Conservation (phyloP, 352 stramenopile species). For the Phytophthora colocasiae region DNA sequence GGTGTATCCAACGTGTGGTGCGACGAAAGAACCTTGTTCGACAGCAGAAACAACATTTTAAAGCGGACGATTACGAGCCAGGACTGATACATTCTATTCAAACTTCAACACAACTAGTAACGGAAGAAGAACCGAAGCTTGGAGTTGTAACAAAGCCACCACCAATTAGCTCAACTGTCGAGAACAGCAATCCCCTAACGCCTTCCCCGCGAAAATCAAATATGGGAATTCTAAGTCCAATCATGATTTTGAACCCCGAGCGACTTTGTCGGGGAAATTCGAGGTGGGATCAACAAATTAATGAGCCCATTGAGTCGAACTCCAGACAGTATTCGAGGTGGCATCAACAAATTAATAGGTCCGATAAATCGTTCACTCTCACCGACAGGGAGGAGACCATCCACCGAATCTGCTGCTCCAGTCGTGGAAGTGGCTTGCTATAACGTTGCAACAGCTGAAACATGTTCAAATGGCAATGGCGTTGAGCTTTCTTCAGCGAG, state of each 20-base stretch:
- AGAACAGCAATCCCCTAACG: not conserved
- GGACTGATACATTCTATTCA: constrained; percentile 22
- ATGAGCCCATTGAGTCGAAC: constrained; percentile 35
- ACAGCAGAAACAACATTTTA: constrained; percentile 20
- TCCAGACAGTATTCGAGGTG: constrained; percentile 33
- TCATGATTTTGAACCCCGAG: constrained; percentile 22
- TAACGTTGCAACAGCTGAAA: constrained; percentile 13
- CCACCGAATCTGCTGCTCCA: constrained; percentile 14
- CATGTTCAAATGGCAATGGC: not conserved
- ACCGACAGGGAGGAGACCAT: constrained; percentile 17
- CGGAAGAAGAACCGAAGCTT: not conserved
- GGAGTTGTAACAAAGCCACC: constrained; percentile 1
- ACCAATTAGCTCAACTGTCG: not conserved
- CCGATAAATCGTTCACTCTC: constrained; percentile 31
- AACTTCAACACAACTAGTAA: not conserved
- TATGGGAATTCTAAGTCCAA: constrained; percentile 28
- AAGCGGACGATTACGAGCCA: constrained; percentile 27
- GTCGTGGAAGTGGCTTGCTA: constrained; percentile 22
- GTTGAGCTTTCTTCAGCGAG: not conserved
- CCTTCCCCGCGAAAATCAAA: constrained; percentile 14
- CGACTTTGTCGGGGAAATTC: constrained; percentile 30
- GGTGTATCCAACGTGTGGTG: constrained; percentile 38
- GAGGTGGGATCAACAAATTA: constrained; percentile 30
- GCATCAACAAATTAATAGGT: constrained; percentile 34
- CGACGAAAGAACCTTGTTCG: constrained; percentile 19